A percentile compares a stretch with the other conserved stretches of the same genome.
phyloP scores from a whole-genome alignment of 805 yeast genomes.

The Candida orba region DNA sequence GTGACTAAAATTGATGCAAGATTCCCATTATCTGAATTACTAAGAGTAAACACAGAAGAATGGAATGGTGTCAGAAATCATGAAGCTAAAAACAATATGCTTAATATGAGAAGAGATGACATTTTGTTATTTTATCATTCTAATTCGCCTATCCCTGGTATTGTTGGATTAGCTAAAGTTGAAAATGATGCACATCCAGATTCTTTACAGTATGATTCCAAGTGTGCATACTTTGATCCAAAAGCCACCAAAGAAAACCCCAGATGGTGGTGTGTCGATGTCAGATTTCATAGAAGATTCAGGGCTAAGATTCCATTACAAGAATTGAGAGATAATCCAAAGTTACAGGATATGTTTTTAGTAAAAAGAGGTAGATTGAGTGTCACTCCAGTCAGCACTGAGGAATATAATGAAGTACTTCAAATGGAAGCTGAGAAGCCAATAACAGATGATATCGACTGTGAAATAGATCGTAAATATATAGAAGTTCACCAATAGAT shows the following conservation, averaged over 20 bases:
- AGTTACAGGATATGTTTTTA: slow-evolving; percentile 35
- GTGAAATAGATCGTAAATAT: slow-evolving; percentile 21
- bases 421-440: slow-evolving; percentile 27
- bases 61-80: slow-evolving; percentile 59
- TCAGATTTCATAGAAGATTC: slow-evolving; percentile 35
- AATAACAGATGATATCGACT: slow-evolving; percentile 27
- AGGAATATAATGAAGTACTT: slow-evolving; percentile 35
- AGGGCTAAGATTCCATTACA: slow-evolving; percentile 34
- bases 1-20: slow-evolving; percentile 40
- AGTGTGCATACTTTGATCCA: slow-evolving; percentile 41
- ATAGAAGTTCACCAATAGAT: slow-evolving; percentile 6
- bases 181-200: slow-evolving; percentile 32
- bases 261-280: slow-evolving; percentile 53
- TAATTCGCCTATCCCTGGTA: slow-evolving; percentile 46
- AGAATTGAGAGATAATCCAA: slow-evolving; percentile 30
- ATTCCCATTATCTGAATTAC: slow-evolving; percentile 39
- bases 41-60: slow-evolving; percentile 32
- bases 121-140: slow-evolving; percentile 48
- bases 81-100: slow-evolving; percentile 47
- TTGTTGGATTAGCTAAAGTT: slow-evolving; percentile 42
- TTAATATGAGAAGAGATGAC: slow-evolving; percentile 41
- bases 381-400: slow-evolving; percentile 40
- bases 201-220: slow-evolving; percentile 32
- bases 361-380: slow-evolving; percentile 44
- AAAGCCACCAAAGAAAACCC: slow-evolving; percentile 36